These are phyloP conservation scores for Halenospora varia DNA, from an alignment of 495 filamentous ascomycete genomes.

Conservation along the genomic window DNA sequence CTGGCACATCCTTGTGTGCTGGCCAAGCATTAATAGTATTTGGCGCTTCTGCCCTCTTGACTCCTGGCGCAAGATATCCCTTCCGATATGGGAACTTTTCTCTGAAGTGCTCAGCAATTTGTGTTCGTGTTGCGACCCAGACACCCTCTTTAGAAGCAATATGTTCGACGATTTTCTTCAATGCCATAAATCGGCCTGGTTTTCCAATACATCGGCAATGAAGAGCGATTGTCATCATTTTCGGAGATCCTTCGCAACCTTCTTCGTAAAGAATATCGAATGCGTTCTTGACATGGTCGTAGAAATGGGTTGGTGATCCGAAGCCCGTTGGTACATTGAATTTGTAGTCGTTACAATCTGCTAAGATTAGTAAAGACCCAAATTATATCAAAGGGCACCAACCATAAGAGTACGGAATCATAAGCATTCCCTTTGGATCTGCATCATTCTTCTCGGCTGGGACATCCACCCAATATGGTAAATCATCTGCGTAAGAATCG, in stretches of 20 bases:
- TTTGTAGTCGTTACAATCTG: conserved; percentile 40
- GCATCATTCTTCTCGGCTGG: conserved; percentile 30
- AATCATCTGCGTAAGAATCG: conserved; percentile 38
- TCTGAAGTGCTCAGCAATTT: conserved; percentile 40
- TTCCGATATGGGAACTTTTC: conserved; percentile 37
- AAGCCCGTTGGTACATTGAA: conserved; percentile 34
- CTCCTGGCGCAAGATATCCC: conserved; percentile 21
- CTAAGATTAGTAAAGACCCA: not conserved
- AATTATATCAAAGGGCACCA: not conserved
- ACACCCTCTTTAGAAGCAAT: conserved; percentile 35
- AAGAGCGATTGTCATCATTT: conserved; percentile 44
- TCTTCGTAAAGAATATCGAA: conserved; percentile 40
- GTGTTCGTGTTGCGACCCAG: conserved; percentile 41
- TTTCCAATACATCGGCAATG: conserved; percentile 39
- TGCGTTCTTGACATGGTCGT: conserved; percentile 34
- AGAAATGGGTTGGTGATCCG: conserved; percentile 29
- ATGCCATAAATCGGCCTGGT: conserved; percentile 36
- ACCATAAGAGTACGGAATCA: conserved; percentile 35
- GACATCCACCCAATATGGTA: conserved; percentile 41
- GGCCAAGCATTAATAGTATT: conserved; percentile 18
- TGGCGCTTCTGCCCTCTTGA: conserved; percentile 16
- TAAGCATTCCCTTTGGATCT: conserved; percentile 34
- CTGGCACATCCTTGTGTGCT: conserved; percentile 14
- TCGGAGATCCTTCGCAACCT: conserved; percentile 33
- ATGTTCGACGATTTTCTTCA: conserved; percentile 43